Percentiles rank a stretch among this genome's conserved stretches.
phyloP scores from a whole-genome alignment of 257 asterid species.

The Plantago ovata region DNA sequence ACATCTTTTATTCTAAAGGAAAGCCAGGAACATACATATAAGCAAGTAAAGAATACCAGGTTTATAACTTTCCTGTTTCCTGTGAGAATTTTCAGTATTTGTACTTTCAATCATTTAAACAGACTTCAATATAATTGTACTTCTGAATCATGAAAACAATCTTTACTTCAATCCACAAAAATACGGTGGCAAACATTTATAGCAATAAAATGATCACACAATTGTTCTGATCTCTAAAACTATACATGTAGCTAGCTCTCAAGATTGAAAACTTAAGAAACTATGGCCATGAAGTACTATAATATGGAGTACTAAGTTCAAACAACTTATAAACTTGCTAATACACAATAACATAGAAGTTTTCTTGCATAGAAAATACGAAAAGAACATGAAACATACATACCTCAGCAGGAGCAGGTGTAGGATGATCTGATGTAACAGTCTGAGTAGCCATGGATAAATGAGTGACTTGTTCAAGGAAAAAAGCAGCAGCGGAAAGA shows the following conservation, averaged over 20 bases:
- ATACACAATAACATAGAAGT: slow-evolving; percentile 2
- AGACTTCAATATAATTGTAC: no score
- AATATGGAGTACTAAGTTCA: background rate
- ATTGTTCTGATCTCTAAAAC: background rate
- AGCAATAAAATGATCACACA: background rate
- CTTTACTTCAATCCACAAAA: no score
- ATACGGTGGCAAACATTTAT: background rate
- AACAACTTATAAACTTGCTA: background rate
- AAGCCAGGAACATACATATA: no score
- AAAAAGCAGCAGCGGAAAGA: background rate
- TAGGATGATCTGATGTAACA: slow-evolving; percentile 50
- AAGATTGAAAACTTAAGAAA: background rate
- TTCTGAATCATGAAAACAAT: no score
- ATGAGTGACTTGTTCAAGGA: background rate
- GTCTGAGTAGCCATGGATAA: slow-evolving; percentile 65
- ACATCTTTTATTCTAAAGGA: no score
- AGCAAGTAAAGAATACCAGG: no score
- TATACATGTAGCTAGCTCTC: background rate
- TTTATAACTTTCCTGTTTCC: no score
- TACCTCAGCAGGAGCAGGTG: slow-evolving; percentile 11
- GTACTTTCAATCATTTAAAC: no score
- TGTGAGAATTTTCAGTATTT: no score
- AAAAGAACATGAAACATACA: background rate
- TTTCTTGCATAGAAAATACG: slow-evolving; percentile 7
- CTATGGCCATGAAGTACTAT: background rate